Percentiles rank a stretch among this genome's conserved stretches.
Evolutionary conservation across 23 red algal species (phyloP).

Genomic region (Porphyridium purpureum): DNA sequence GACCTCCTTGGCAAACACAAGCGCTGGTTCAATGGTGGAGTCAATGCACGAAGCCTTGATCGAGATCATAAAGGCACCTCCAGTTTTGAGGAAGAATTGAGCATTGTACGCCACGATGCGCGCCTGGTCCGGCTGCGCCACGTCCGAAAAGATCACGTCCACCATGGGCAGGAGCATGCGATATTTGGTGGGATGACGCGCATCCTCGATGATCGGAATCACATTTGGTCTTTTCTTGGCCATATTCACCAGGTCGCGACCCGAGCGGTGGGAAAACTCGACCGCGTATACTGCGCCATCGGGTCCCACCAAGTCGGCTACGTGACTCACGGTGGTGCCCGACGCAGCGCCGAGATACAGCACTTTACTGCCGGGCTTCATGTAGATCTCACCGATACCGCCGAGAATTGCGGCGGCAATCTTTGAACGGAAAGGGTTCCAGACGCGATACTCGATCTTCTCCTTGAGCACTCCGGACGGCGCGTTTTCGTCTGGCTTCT

Average conservation of each 20-base stretch:
- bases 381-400: conserved; percentile 79
- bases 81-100: conserved; percentile 79
- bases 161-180: conserved; percentile 97
- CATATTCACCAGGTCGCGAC: conserved; percentile 84
- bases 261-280: conserved; percentile 93
- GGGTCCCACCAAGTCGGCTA: conserved; percentile 82
- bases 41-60: conserved; percentile 99
- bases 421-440: conserved; percentile 99
- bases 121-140: conserved; percentile 97
- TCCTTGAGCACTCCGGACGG: conserved; percentile 31
- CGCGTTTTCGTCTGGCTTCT: not conserved
- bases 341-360: conserved; percentile 91
- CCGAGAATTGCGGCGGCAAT: conserved; percentile 90
- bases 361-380: conserved; percentile 72
- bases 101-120: conserved; percentile 93
- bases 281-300: conserved; percentile 97
- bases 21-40: conserved; percentile 78
- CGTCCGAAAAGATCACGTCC: conserved; percentile 96
- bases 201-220: conserved; percentile 96
- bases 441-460: conserved; percentile 98
- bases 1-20: conserved; percentile 93
- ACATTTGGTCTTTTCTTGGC: conserved; percentile 94
- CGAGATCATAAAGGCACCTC: conserved; percentile 87
- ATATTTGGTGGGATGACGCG: conserved; percentile 83
- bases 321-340: conserved; percentile 93